A percentile compares a stretch with the other conserved stretches of the same genome.
Evolutionary conservation across 192 early-diverging fungal species (phyloP).

Genomic region (Entomortierella chlamydospora): DNA sequence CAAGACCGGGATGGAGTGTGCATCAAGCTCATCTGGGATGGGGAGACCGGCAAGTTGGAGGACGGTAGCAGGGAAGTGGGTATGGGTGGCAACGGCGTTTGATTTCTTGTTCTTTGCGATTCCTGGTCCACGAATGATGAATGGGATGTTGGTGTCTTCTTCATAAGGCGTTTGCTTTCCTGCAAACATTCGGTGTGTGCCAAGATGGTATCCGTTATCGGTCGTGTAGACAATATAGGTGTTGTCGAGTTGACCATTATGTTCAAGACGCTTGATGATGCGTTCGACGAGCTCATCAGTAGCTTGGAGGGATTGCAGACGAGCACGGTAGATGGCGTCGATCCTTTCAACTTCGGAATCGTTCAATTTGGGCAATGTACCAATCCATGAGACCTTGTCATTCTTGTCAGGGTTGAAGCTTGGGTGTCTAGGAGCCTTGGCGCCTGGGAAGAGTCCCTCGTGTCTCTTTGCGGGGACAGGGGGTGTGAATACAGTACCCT

Average conservation of each 20-base stretch:
- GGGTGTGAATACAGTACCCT: conserved; percentile 54
- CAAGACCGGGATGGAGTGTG: conserved; percentile 65
- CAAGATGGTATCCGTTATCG: conserved; percentile 79
- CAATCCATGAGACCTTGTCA: conserved; percentile 67
- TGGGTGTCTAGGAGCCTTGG: conserved; percentile 64
- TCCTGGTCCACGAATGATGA: conserved; percentile 73
- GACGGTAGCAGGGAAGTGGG: conserved; percentile 72
- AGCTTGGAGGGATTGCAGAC: conserved; percentile 67
- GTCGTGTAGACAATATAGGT: conserved; percentile 72
- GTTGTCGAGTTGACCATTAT: conserved; percentile 65
- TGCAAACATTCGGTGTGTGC: conserved; percentile 67
- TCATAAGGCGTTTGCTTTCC: conserved; percentile 74
- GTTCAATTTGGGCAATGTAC: conserved; percentile 56
- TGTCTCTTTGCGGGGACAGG: conserved; percentile 71
- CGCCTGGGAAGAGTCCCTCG: conserved; percentile 62
- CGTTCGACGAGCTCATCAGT: conserved; percentile 72
- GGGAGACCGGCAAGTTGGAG: conserved; percentile 62
- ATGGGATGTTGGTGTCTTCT: conserved; percentile 73
- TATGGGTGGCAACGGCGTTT: conserved; percentile 63
- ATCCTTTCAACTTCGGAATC: conserved; percentile 50
- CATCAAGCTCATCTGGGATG: conserved; percentile 63
- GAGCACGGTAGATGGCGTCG: conserved; percentile 64
- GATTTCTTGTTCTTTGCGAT: conserved; percentile 58
- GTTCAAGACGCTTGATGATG: conserved; percentile 61
- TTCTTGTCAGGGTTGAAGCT: conserved; percentile 67